Base-by-base conservation (phyloP, 495 filamentous ascomycete species). In the Pseudevernia furfuracea region DNA sequence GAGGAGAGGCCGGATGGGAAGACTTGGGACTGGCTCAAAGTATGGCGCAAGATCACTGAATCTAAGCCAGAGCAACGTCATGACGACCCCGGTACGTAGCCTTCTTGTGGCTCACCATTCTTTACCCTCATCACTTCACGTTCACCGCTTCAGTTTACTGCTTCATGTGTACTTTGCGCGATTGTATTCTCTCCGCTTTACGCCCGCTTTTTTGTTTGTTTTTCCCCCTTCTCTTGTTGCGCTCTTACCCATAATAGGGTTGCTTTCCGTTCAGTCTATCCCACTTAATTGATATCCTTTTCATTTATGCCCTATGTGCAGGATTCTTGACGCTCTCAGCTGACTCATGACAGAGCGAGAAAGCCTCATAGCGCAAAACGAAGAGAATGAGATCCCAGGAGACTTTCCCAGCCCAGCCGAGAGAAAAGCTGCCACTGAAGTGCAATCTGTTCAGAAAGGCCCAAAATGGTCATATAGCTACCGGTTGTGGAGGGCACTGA, bases 1-100 rank as follows among this genome's bases (percentile, higher is more conserved):
- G 80, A 89, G 61, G 82, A 85, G 55, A 78, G 76, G 36, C 80
- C 78, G 7, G 68, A 74, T 36, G 75, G 78, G 10, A 78, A 86
- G 58, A 88, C 89, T 10, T 98, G 94, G 93, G 81, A 81, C 9
- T 98, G 94, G 94, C 68, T 96, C 41, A 85, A 82, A 66, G 87
- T 95, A 72, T 97, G 94, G 92, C 80, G 61, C 11, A 66, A 76
- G 59, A 75, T 34, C 53, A 58, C 36, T 62, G 60, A 25, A 21
- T 57, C 15, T 36, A 41, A 61, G 46, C 37, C 46, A 63, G 14
- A 49, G 46, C 57, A 61, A 15, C 8, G 43, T 2, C 38, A 53
- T 25, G 23, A 28, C 14, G 67, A 69, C 46, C 59, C 60, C 4
- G 73, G 72, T 72, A 68, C 32, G 71, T 62, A 23, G 61, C 34